A percentile compares a stretch with the other conserved stretches of the same genome.
Evolutionary conservation across 768 basidiomycete species (phyloP).

Genomic region (Agaricus sinodeliciosus): DNA sequence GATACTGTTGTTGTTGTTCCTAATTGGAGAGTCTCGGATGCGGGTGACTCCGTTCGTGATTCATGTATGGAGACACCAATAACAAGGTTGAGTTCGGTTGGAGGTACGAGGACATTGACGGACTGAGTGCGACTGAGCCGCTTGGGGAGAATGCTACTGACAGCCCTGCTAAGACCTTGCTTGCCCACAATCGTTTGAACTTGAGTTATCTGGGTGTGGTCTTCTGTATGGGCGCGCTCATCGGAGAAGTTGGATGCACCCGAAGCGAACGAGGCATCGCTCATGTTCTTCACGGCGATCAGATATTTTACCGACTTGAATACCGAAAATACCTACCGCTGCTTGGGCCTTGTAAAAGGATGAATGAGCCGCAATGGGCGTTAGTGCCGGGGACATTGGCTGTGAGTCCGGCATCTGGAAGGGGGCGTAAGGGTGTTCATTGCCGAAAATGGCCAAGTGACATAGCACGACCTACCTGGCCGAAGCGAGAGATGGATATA

Average conservation of each 20-base stretch:
- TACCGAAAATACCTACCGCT: background rate
- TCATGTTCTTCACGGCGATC: slow-evolving; percentile 2
- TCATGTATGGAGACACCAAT: slow-evolving; percentile 8
- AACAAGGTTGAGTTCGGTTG: slow-evolving; percentile 2
- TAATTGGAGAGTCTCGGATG: background rate
- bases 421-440: background rate
- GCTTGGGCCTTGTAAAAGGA: slow-evolving; percentile 8
- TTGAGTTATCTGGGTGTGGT: slow-evolving; percentile 1
- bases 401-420: background rate
- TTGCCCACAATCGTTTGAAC: slow-evolving; percentile 4
- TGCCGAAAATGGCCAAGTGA: background rate
- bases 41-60: slow-evolving; percentile 2
- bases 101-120: background rate
- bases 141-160: slow-evolving; percentile 4
- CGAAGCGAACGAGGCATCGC: slow-evolving; percentile 3
- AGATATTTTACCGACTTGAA: background rate
- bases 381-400: background rate
- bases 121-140: slow-evolving; percentile 7
- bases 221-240: slow-evolving; percentile 3
- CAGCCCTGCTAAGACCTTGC: slow-evolving; percentile 4
- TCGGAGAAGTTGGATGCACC: slow-evolving; percentile 6
- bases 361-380: slow-evolving; percentile 1
- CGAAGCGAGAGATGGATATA: slow-evolving; percentile 9
- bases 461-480: background rate
- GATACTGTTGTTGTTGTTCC: slow-evolving; percentile 7